Percentiles rank a stretch among this genome's conserved stretches.
Conservation (phyloP, 148 eudicot species). For the Polygonum aviculare region DNA sequence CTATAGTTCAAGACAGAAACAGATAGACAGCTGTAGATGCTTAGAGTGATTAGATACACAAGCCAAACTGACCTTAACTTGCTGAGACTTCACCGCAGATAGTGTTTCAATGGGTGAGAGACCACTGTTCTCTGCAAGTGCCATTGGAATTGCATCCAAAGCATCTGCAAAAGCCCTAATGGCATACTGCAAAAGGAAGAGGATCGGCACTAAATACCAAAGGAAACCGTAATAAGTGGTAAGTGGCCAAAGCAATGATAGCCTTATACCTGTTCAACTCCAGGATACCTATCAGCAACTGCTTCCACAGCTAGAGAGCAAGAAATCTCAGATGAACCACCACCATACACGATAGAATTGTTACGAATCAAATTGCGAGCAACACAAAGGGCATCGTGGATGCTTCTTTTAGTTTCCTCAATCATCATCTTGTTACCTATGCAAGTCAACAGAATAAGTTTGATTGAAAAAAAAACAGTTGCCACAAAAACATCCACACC, state of each 20-base stretch:
- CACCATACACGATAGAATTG: constrained; percentile 12
- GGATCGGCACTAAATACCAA: background rate
- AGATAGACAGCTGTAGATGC: constrained; percentile 34
- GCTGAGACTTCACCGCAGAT: constrained; percentile 90
- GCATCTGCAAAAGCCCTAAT: constrained; percentile 97
- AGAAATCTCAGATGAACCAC: constrained; percentile 11
- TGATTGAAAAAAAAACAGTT: background rate
- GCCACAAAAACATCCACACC: background rate
- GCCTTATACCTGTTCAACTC: constrained; percentile 8
- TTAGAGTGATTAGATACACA: background rate
- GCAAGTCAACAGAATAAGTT: background rate
- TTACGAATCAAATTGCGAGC: constrained; percentile 10
- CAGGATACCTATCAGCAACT: constrained; percentile 9
- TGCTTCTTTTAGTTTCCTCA: constrained; percentile 82
- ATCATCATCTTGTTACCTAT: constrained; percentile 96
- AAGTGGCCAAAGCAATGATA: constrained; percentile 14
- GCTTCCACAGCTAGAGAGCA: constrained; percentile 13
- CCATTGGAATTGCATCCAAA: constrained; percentile 90
- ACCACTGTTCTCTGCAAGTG: constrained; percentile 95
- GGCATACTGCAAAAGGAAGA: constrained; percentile 58
- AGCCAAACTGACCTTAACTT: constrained; percentile 58
- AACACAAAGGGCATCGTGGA: constrained; percentile 11
- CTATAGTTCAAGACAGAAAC: background rate
- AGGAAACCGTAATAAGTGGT: background rate
- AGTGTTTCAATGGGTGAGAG: constrained; percentile 93